Base-by-base conservation (phyloP, 2,329 filamentous ascomycete species). In the Ilyonectria sp. region DNA sequence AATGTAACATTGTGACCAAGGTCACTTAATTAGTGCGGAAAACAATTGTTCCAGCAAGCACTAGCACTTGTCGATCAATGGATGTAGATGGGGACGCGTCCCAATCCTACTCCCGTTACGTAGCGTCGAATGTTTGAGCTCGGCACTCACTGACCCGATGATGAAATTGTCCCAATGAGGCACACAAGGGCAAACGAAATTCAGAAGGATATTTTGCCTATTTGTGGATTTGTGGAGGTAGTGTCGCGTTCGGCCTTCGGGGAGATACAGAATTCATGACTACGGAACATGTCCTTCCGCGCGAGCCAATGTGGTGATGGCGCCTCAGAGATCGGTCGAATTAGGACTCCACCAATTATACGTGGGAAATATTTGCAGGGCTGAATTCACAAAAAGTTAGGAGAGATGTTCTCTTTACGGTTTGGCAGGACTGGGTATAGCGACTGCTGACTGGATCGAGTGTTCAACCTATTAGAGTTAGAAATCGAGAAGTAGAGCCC, bases 121-220 rank as follows among this genome's bases (percentile, higher is more conserved):
- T n/a, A 43, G 23, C 26, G 26, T 44, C 37, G 13, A 31, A 26
- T 44, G 35, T 40, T 19, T 43, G 21, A 56, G 21, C 53, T 56
- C 53, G 53, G 53, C 10, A 19, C 35, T n/a, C 21, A 43, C 44
- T 23, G 40, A 31, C 53, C 53, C 53, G 53, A 56, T 56, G 53
- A 10, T 13, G 21, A 43, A 31, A 43, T 56, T 44, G 53, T 37
- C 37, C 19, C 33, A 44, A n/a, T 6, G 15, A 37, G 19, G 37
- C 6, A 13, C 40, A 17, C 3, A 31, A 4, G 15, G 17, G 3
- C 44, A 11, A 43, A 3, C 26, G 13, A 19, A 56, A 31, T 21
- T 29, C 7, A 44, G 23, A 21, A 5, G 63, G 17, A 43, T n/a
- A n/a, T n/a, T 43, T 33, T 33, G 8, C 31, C 31, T 33, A 33